These are phyloP conservation scores for Fraxinus nigra DNA, from an alignment of 305 asterid genomes.

Conservation along the genomic window DNA sequence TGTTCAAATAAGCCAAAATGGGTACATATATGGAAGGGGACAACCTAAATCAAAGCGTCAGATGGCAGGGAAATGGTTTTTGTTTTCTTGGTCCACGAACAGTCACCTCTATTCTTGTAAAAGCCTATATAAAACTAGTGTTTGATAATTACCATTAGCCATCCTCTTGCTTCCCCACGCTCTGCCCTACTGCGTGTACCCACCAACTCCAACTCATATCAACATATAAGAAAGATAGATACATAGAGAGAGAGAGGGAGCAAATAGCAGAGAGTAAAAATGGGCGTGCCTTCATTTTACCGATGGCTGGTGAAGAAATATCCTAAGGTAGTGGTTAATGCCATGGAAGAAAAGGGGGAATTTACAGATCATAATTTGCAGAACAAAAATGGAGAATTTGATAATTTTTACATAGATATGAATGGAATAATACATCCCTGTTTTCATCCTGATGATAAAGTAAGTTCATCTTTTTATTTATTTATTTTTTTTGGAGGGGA, in stretches of 20 bases:
- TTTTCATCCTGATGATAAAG: slow-evolving; percentile 59
- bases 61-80: not conserved
- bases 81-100: not conserved
- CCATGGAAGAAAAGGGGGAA: slow-evolving; percentile 25
- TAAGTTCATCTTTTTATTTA: not conserved
- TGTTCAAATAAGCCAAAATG: not conserved
- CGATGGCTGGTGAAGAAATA: slow-evolving; percentile 53
- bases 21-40: not conserved
- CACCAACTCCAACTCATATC: not conserved
- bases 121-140: not conserved
- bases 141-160: not conserved
- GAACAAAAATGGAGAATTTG: slow-evolving; percentile 39
- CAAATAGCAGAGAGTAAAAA: not conserved
- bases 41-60: not conserved
- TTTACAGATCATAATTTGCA: not conserved
- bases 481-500: not conserved
- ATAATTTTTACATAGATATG: slow-evolving; percentile 62
- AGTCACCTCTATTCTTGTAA: not conserved
- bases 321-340: slow-evolving; percentile 37
- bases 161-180: not conserved
- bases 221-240: not conserved
- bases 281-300: slow-evolving; percentile 67
- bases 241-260: not conserved
- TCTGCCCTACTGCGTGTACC: not conserved
- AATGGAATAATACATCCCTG: slow-evolving; percentile 66